These are phyloP conservation scores for Boechera stricta DNA, from an alignment of 345 rosid genomes.

Conservation along the genomic window DNA sequence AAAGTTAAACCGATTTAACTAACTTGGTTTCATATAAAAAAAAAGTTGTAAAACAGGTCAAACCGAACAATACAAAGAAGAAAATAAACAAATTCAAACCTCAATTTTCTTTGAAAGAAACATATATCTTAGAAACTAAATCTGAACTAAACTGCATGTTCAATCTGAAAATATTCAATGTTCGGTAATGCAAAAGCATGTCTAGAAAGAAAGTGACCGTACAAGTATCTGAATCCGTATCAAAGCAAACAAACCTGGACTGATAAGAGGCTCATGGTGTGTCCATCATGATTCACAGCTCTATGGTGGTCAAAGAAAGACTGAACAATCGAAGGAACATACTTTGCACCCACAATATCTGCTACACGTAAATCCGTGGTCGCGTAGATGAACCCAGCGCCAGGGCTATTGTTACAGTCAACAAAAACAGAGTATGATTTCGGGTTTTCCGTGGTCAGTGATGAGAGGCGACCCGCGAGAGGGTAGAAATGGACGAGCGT, in stretches of 20 bases:
- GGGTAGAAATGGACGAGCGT: conserved; percentile 86
- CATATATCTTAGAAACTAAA: no score
- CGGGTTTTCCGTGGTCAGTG: conserved; percentile 40
- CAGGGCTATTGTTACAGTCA: conserved; percentile 66
- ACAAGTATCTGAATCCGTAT: no score
- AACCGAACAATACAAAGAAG: no score
- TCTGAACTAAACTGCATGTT: no score
- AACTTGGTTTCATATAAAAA: no score
- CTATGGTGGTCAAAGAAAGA: conserved; percentile 37
- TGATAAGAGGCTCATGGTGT: conserved; percentile 30
- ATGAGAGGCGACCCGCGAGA: conserved; percentile 67
- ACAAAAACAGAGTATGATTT: conserved; percentile 56
- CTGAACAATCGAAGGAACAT: conserved; percentile 32
- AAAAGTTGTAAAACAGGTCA: no score
- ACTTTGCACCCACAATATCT: conserved; percentile 46
- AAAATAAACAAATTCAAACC: no score
- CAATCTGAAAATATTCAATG: no score
- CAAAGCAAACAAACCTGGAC: conserved; percentile 12
- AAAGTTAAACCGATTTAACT: neutral
- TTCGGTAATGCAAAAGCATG: no score
- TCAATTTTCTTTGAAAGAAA: no score
- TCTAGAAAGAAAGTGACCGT: no score
- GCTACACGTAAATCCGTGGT: conserved; percentile 47
- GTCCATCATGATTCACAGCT: conserved; percentile 41
- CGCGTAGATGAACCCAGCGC: conserved; percentile 68